Conservation (phyloP, 2,329 filamentous ascomycete species). For the Calonectria pteridis region DNA sequence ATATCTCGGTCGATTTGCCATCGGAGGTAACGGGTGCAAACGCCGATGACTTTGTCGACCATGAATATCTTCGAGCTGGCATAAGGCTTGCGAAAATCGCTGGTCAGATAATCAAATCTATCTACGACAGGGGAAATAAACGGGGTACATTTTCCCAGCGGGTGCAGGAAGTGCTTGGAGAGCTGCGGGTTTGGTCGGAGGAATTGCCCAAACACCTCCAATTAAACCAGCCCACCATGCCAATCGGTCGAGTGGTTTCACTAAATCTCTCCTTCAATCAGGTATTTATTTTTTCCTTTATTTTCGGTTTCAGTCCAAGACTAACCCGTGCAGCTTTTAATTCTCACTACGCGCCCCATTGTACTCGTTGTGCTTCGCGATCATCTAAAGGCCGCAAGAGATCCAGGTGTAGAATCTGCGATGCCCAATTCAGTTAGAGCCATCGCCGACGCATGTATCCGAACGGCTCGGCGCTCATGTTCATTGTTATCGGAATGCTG, state of each 20-base stretch:
- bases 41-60: conserved; percentile 11
- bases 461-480: conserved; percentile 26
- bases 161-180: conserved; percentile 11
- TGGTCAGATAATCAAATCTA: conserved; percentile 8
- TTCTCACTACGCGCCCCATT: conserved; percentile 11
- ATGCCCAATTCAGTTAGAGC: background rate
- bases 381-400: background rate
- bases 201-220: conserved; percentile 12
- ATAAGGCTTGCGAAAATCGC: conserved; percentile 13
- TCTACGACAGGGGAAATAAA: conserved; percentile 17
- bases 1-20: conserved; percentile 13
- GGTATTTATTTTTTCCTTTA: background rate
- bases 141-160: conserved; percentile 13
- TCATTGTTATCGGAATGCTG: conserved; percentile 11
- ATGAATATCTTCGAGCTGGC: background rate
- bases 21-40: background rate
- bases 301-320: rapidly evolving
- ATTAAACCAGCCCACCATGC: background rate
- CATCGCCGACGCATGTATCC: conserved; percentile 25
- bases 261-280: conserved; percentile 16
- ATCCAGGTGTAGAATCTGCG: background rate
- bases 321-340: background rate
- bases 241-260: background rate
- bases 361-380: conserved; percentile 5
- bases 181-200: conserved; percentile 11